phyloP scores from a whole-genome alignment of 257 asterid species.

The Orobanche coerulescens region DNA sequence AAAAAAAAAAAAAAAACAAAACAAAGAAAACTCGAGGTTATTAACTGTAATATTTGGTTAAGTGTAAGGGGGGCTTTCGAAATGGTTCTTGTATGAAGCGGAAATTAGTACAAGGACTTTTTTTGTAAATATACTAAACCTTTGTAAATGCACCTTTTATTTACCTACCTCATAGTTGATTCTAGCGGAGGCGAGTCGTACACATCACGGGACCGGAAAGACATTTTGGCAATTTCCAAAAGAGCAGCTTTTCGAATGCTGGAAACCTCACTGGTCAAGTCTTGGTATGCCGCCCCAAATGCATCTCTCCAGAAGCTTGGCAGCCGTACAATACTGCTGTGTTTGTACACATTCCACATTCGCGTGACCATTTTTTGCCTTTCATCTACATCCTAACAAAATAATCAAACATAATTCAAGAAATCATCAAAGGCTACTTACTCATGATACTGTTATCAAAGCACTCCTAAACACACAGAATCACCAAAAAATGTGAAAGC shows the following conservation, averaged over 20 bases:
- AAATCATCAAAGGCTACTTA: neutral
- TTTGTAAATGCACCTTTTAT: no score
- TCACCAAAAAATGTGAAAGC: neutral
- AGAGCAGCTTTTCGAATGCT: constrained; percentile 47
- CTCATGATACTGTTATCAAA: neutral
- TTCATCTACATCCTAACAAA: constrained; percentile 81
- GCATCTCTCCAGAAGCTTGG: constrained; percentile 90
- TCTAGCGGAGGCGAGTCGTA: constrained; percentile 32
- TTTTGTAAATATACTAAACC: no score
- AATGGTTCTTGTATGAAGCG: no score
- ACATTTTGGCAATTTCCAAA: constrained; percentile 85
- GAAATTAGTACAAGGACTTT: no score
- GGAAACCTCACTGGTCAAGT: constrained; percentile 58
- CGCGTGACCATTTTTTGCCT: constrained; percentile 78
- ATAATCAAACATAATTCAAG: constrained; percentile 23
- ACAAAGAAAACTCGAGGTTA: no score
- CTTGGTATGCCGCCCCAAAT: constrained; percentile 87
- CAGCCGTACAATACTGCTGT: constrained; percentile 41
- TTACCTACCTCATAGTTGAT: constrained; percentile 31
- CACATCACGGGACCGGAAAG: constrained; percentile 41
- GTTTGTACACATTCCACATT: constrained; percentile 88
- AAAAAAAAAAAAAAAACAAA: no score
- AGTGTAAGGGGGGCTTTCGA: no score
- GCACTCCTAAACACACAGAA: neutral
- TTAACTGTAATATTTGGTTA: no score